phyloP scores from a whole-genome alignment of 306 rosid species.

The Acmispon strigosus region DNA sequence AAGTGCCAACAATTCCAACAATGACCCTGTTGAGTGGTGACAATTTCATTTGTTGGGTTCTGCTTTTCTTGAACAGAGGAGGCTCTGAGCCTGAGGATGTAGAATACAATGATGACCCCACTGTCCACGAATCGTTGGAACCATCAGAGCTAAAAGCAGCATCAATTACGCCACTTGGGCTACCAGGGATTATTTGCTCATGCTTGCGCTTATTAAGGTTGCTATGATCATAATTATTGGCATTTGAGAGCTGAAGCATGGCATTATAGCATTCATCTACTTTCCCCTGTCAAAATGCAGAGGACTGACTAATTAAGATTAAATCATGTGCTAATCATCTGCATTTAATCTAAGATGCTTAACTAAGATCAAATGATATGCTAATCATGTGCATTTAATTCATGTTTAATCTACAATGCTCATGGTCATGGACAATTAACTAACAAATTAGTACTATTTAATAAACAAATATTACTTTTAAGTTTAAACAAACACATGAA shows the following conservation, averaged over 20 bases:
- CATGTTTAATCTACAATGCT: not conserved
- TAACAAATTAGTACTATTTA: not conserved
- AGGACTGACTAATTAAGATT: not conserved
- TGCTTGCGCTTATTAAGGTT: constrained; percentile 46
- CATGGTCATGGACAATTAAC: not conserved
- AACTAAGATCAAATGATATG: constrained; percentile 1
- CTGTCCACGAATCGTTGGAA: constrained; percentile 79
- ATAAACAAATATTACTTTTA: not conserved
- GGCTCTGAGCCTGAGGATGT: constrained; percentile 29
- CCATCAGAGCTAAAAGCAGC: constrained; percentile 56
- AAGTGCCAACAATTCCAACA: constrained; percentile 51
- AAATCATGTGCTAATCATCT: constrained; percentile 22
- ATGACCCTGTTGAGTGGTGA: constrained; percentile 44
- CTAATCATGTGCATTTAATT: not conserved
- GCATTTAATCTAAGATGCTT: not conserved
- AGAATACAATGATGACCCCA: constrained; percentile 48
- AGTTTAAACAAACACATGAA: not conserved
- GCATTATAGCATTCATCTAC: constrained; percentile 62
- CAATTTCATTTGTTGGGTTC: constrained; percentile 44
- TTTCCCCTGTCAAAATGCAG: constrained; percentile 55
- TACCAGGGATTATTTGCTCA: constrained; percentile 44
- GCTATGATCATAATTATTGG: not conserved
- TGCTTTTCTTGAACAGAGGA: constrained; percentile 60
- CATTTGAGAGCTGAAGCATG: constrained; percentile 33
- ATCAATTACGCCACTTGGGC: constrained; percentile 85